Conservation (phyloP, 2,329 filamentous ascomycete genomes). For the Fusarium buharicum region DNA sequence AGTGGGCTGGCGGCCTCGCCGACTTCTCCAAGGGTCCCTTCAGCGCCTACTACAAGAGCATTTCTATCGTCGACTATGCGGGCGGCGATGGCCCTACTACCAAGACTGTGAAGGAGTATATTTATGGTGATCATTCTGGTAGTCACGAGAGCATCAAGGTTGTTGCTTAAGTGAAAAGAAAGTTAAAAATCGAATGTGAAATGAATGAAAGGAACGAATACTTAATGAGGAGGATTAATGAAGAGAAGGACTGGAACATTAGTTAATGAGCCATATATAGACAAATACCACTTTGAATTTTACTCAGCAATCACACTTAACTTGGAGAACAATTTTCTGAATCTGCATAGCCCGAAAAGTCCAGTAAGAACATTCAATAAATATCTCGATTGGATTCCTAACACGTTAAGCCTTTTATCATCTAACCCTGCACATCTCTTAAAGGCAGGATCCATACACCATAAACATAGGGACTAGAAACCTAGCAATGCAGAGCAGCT, state of each 20-base stretch:
- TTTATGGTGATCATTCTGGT: conserved; percentile 55
- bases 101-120: conserved; percentile 54
- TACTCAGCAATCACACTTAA: too few relatives aligned
- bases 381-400: too few relatives aligned
- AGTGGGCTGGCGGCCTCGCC: conserved; percentile 71
- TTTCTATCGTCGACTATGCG: conserved; percentile 58
- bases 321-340: too few relatives aligned
- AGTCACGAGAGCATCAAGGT: conserved; percentile 56
- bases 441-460: too few relatives aligned
- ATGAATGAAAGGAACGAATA: neutral
- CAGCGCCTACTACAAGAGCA: conserved; percentile 57
- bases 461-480: too few relatives aligned
- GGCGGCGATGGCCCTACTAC: conserved; percentile 49
- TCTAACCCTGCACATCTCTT: too few relatives aligned
- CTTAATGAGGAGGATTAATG: conserved; percentile 23
- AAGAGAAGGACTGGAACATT: conserved; percentile 16
- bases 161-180: neutral
- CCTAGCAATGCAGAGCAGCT: too few relatives aligned
- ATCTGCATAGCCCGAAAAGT: too few relatives aligned
- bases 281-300: conserved; percentile 4
- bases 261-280: conserved; percentile 13
- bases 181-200: conserved; percentile 5
- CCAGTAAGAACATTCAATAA: too few relatives aligned
- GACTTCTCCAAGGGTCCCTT: conserved; percentile 58
- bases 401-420: too few relatives aligned